phyloP scores from a whole-genome alignment of 352 stramenopile genomes.

The Phytophthora pinifolia region DNA sequence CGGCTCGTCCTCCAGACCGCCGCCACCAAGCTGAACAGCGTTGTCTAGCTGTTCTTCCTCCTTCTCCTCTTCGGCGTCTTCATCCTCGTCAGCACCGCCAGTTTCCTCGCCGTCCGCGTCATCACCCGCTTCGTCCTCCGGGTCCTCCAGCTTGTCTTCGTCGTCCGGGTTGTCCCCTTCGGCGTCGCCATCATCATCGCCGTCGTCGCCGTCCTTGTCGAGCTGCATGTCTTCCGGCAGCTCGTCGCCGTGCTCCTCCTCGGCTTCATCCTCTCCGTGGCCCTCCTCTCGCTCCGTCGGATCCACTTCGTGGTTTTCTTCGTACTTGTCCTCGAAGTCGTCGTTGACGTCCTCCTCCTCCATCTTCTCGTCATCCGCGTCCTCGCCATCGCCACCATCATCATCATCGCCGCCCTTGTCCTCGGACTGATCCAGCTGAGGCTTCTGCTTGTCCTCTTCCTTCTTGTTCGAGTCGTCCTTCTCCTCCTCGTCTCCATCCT shows the following conservation, averaged over 20 bases:
- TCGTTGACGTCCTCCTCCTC: constrained; percentile 92
- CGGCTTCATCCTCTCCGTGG: constrained; percentile 50
- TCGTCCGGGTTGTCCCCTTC: constrained; percentile 49
- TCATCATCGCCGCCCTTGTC: constrained; percentile 41
- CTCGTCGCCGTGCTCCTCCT: constrained; percentile 74
- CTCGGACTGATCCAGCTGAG: constrained; percentile 47
- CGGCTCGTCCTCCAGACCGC: constrained; percentile 74
- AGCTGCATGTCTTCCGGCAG: constrained; percentile 88
- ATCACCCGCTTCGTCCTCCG: constrained; percentile 42
- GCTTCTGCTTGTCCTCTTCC: constrained; percentile 50
- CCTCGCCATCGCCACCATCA: constrained; percentile 38
- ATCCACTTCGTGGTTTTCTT: constrained; percentile 73
- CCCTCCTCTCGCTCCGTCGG: constrained; percentile 54
- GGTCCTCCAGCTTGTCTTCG: constrained; percentile 58
- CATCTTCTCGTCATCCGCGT: constrained; percentile 50
- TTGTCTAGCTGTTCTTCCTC: constrained; percentile 74
- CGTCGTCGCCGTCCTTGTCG: constrained; percentile 48
- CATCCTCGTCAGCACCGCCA: constrained; percentile 40
- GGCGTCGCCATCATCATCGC: constrained; percentile 38
- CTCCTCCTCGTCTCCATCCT: constrained; percentile 87
- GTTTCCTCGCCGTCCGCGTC: constrained; percentile 34
- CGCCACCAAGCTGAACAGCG: constrained; percentile 66
- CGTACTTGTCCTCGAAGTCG: constrained; percentile 88
- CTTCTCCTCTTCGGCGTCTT: constrained; percentile 64
- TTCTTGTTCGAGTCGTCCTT: constrained; percentile 64